Base-by-base conservation (phyloP, 2,329 filamentous ascomycete genomes). In the Epichloe hybrida region DNA sequence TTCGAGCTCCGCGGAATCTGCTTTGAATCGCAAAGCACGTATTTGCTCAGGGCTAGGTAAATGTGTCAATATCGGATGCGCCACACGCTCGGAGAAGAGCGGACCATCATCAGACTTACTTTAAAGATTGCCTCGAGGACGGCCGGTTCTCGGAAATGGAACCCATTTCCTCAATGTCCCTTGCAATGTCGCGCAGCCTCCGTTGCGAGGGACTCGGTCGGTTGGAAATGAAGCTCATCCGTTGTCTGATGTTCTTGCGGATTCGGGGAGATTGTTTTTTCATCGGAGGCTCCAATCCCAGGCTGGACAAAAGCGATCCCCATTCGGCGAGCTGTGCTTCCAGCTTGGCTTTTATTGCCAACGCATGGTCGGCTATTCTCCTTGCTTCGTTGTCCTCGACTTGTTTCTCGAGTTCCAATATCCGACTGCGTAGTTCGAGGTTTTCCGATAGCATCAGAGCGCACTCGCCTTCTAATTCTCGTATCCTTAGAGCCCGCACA, bases 391-490 rank as follows among this genome's bases (percentile, higher is more conserved):
- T 79, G 56, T 81, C 75, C 52, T 85, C 77, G 36, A 86, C 68
- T 50, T 86, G 78, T 51, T 78, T 79, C 60, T 88, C 79, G 2
- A 90, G 72, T 48, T 80, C 79, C 48, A 90, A 66, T 44, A 89
- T 79, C 54, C 86, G 79, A 54, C 84, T 76, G 48, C 83, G 79
- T 13, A 93, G 74, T 50, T 81, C 75, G 50, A 91, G 75, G 62
- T 93, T 93, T 58, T 93, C 86, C n/a, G 84, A 81, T 23, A 90
- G 72, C 56, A 90, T 76, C 46, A 81, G 80, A 40, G 84, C 81
- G 55, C 80, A 82, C 65, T 94, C 86, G 62, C 82, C 80, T 62
- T 91, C 86, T 52, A 93, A 75, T 55, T 75, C 79, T 53, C 86
- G 81, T 59, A 93, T 90, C 57, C 84, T 83, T 35, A 88, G 73